phyloP scores from a whole-genome alignment of 805 yeast species.

The Suhomyces sp. region DNA sequence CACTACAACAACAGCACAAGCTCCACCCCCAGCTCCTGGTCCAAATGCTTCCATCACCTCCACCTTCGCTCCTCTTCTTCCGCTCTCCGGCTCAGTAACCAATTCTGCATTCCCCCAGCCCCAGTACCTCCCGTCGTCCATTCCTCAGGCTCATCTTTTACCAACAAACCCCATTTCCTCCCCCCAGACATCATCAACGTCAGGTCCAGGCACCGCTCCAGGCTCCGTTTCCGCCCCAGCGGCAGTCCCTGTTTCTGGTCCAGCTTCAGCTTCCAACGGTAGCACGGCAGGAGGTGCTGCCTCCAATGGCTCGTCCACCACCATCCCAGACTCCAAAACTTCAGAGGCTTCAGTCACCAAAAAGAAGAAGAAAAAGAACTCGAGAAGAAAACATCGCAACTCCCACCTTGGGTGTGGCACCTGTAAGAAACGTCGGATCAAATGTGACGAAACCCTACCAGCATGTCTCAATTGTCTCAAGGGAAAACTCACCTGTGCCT shows the following conservation, averaged over 20 bases:
- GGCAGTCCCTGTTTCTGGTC: neutral
- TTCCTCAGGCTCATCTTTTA: too few relatives aligned
- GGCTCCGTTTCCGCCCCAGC: neutral
- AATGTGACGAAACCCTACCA: constrained; percentile 66
- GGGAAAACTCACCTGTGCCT: constrained; percentile 50
- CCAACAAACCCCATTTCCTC: too few relatives aligned
- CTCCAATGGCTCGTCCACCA: constrained; percentile 5
- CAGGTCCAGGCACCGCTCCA: too few relatives aligned
- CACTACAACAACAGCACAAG: neutral
- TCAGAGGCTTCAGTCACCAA: constrained; percentile 9
- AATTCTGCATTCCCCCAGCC: too few relatives aligned
- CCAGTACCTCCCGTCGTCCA: too few relatives aligned
- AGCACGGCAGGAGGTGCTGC: constrained; percentile 6
- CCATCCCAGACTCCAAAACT: constrained; percentile 7
- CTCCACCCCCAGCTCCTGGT: neutral
- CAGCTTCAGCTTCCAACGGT: constrained; percentile 1
- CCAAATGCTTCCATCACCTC: neutral
- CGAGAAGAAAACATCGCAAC: constrained; percentile 62
- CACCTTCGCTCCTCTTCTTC: constrained; percentile 2
- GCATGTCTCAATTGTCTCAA: constrained; percentile 55
- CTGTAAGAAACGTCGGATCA: constrained; percentile 61
- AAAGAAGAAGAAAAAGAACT: constrained; percentile 46
- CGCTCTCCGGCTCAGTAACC: too few relatives aligned
- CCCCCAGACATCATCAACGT: too few relatives aligned
- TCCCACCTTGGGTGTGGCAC: constrained; percentile 76